Evolutionary conservation across 2,329 filamentous ascomycete species (phyloP).

Genomic region (Colletotrichum sp.): DNA sequence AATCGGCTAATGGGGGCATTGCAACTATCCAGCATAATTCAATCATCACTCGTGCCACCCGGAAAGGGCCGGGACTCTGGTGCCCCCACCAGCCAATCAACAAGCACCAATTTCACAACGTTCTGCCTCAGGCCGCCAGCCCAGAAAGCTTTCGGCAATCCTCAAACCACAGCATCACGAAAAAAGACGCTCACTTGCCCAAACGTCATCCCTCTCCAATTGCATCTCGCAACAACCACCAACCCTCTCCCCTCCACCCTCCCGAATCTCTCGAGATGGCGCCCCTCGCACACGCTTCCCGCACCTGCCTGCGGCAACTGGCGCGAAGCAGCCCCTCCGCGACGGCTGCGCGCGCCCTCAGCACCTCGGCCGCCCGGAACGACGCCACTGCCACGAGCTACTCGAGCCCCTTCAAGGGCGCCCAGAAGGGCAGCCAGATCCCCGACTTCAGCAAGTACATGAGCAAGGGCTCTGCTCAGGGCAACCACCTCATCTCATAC

Average conservation of each 20-base stretch:
- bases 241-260: conserved; percentile 20
- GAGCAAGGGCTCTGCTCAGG: conserved; percentile 68
- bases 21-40: background rate
- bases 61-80: conserved; percentile 23
- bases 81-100: conserved; percentile 46
- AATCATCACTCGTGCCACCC: conserved; percentile 16
- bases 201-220: conserved; percentile 24
- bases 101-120: conserved; percentile 50
- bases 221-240: conserved; percentile 13
- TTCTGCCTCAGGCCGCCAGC: conserved; percentile 25
- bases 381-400: conserved; percentile 52
- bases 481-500: conserved; percentile 92
- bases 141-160: conserved; percentile 30
- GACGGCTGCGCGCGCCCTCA: conserved; percentile 57
- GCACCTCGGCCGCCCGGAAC: conserved; percentile 56
- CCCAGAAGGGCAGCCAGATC: conserved; percentile 70
- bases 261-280: conserved; percentile 58
- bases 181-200: conserved; percentile 26
- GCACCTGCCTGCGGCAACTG: conserved; percentile 69
- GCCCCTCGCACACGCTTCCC: conserved; percentile 71
- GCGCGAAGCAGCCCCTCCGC: conserved; percentile 45
- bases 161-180: conserved; percentile 27
- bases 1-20: conserved; percentile 2
- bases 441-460: conserved; percentile 91
- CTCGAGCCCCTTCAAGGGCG: conserved; percentile 70